Evolutionary conservation across 495 filamentous ascomycete species (phyloP), one percentile per base, ranked within the genome.

Genomic region (Xylaria venustula): DNA sequence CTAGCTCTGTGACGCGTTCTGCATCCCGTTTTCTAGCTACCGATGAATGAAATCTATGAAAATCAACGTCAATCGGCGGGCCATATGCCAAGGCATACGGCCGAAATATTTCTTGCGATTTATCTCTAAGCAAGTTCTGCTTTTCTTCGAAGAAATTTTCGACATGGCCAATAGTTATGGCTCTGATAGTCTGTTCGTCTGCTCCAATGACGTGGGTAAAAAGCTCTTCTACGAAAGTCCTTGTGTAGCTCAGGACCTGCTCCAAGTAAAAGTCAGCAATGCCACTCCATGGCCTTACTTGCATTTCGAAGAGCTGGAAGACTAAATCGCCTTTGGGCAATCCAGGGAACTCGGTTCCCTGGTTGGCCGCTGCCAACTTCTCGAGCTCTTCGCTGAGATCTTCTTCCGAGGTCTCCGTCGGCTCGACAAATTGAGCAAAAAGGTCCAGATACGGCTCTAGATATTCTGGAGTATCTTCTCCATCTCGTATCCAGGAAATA

Each of bases 281-380:
- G 1, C 23, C 45, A 7, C 22, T 14, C 71, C 66, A 73, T 0
- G 59, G 64, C 11, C 41, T 28, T 4, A 58, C 19, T 37, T 69
- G 68, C 12, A 60, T 36, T 19, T 54, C 56, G 59, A 73, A 71
- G 7, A 73, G 58, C 34, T 66, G 63, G 15, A 71, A 40, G 25
- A 40, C 59, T 1, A 71, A 54, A 1, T 64, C 45, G 17, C 32
- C 14, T 47, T 64, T 73, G 7, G 61, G 30, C 0, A 52, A n/a
- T 0, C 70, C 70, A 1, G 68, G 62, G 26, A 73, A 63, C 23
- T 71, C 64, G 7, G 3, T 45, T 7, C 68, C 68, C 25, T 61
- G 66, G 51, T 67, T 73, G 2, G 26, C 42, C 3, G 66, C 53
- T 0, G 68, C 66, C 11, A 64, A 14, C 11, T 46, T n/a, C 22